Conservation (phyloP, 1,284 basidiomycete genomes). For the Golubevia pallescens region DNA sequence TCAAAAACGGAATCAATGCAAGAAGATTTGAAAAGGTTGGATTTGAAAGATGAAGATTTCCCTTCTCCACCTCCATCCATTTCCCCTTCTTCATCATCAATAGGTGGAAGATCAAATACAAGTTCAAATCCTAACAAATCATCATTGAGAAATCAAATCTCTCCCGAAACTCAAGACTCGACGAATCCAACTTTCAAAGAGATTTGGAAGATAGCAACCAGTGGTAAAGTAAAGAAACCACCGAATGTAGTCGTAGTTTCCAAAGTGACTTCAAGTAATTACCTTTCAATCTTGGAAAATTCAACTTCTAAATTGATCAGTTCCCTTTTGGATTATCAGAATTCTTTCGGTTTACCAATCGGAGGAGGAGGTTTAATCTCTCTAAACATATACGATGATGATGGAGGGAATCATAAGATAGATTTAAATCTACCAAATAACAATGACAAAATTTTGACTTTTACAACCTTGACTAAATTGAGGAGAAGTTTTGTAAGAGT, state of each 20-base stretch:
- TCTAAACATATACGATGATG: too few relatives aligned
- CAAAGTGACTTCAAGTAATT: slow-evolving; percentile 47
- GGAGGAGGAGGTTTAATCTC: too few relatives aligned
- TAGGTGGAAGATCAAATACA: neutral
- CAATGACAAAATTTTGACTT: too few relatives aligned
- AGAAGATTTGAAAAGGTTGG: too few relatives aligned
- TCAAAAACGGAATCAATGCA: too few relatives aligned
- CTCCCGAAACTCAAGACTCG: neutral
- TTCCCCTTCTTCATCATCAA: too few relatives aligned
- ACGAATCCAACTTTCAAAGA: slow-evolving; percentile 28
- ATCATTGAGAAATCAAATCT: neutral
- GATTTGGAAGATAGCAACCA: slow-evolving; percentile 51
- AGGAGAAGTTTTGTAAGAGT: too few relatives aligned
- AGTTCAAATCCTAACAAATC: neutral
- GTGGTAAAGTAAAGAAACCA: slow-evolving; percentile 37
- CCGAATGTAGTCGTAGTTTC: slow-evolving; percentile 46
- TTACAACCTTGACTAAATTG: too few relatives aligned
- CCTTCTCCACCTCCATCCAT: too few relatives aligned
- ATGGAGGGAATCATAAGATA: too few relatives aligned
- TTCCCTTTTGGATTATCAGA: slow-evolving; percentile 21
- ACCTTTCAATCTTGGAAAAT: slow-evolving; percentile 52
- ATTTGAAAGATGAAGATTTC: too few relatives aligned
- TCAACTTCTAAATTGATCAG: slow-evolving; percentile 10
- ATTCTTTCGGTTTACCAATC: neutral
- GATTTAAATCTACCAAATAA: too few relatives aligned